phyloP scores from a whole-genome alignment of 495 filamentous ascomycete genomes.

The Neurospora cerealis region DNA sequence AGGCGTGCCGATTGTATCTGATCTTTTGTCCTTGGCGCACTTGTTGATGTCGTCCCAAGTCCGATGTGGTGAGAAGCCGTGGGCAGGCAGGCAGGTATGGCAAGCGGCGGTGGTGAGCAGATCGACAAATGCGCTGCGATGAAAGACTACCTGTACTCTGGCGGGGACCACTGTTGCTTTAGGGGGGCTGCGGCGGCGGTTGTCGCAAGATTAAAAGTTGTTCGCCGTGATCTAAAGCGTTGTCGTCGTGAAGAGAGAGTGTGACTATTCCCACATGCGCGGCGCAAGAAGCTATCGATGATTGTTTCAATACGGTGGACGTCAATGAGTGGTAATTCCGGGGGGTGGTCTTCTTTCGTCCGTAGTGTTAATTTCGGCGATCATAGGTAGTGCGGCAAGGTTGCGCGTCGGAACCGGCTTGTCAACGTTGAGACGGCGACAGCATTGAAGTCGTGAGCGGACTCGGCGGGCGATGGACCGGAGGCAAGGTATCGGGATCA shows the following conservation, averaged over 20 bases:
- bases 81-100: not conserved
- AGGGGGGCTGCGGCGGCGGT: not conserved
- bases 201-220: not conserved
- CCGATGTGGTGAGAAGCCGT: not conserved
- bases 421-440: not conserved
- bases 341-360: not conserved
- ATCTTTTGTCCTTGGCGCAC: not conserved
- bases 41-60: conserved; percentile 1
- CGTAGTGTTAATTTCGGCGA: not conserved
- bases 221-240: not conserved
- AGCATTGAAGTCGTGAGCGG: not conserved
- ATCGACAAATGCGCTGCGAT: not conserved
- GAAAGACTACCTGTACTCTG: not conserved
- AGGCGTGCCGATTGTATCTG: not conserved
- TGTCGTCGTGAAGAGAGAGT: not conserved
- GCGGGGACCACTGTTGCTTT: not conserved
- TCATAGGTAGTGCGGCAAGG: not conserved
- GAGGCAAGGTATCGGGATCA: not conserved
- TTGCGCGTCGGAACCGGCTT: not conserved
- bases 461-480: not conserved
- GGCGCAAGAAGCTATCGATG: not conserved
- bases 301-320: not conserved
- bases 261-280: not conserved
- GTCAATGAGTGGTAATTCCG: not conserved
- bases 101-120: not conserved